These are phyloP conservation scores for Colletotrichum graminicola DNA, from an alignment of 2,329 filamentous ascomycete genomes.

Conservation along the genomic window DNA sequence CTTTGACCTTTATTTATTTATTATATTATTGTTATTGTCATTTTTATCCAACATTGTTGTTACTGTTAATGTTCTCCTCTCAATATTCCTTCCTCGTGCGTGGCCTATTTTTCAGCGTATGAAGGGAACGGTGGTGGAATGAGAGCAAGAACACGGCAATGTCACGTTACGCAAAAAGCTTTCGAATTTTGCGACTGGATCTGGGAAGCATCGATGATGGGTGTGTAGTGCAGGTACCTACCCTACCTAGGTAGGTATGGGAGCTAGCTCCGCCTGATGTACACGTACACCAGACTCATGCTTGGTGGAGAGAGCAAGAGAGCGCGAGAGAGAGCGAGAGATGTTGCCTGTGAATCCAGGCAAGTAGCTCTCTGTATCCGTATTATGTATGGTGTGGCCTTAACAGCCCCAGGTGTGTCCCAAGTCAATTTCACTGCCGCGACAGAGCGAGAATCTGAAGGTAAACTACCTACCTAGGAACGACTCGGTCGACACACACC, in stretches of 20 bases:
- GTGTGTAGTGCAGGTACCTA: too few relatives aligned
- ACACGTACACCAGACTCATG: conserved; percentile 4
- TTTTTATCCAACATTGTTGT: too few relatives aligned
- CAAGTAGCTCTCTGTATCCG: neutral
- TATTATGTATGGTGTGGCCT: neutral
- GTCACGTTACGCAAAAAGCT: conserved; percentile 7
- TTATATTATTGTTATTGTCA: too few relatives aligned
- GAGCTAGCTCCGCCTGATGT: conserved; percentile 10
- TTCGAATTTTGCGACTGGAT: neutral
- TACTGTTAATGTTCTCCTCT: neutral
- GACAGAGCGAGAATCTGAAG: conserved; percentile 27
- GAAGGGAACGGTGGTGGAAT: neutral
- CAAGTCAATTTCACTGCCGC: conserved; percentile 25
- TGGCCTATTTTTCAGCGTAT: neutral
- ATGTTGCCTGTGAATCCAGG: neutral
- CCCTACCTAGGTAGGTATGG: neutral
- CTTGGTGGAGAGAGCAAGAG: neutral
- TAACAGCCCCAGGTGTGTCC: conserved; percentile 14
- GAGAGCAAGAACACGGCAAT: conserved; percentile 6
- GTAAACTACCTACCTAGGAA: neutral
- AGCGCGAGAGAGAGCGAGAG: neutral
- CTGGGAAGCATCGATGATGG: neutral
- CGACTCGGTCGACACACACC: conserved; percentile 17
- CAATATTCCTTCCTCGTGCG: neutral
- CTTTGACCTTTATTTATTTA: conserved; percentile 3